Conservation (phyloP, 176 grass and related monocot species). For the Ananas comosus region DNA sequence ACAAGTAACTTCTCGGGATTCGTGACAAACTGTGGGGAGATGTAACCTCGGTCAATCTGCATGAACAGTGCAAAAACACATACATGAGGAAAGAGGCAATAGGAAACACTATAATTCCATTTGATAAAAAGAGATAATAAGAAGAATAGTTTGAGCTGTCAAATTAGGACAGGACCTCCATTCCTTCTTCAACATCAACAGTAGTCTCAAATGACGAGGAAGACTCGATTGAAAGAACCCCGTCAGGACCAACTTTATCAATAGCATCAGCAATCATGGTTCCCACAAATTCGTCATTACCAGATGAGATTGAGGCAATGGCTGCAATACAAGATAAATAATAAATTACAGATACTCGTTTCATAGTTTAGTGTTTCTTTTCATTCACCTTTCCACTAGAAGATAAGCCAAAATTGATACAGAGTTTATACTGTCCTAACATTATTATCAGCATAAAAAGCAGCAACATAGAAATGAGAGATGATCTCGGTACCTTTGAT, state of each 20-base stretch:
- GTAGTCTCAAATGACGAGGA: conserved; percentile 92
- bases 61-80: background rate
- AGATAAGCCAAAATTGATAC: background rate
- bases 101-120: background rate
- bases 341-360: background rate
- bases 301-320: conserved; percentile 71
- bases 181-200: conserved; percentile 93
- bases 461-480: background rate
- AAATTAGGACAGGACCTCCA: conserved; percentile 46
- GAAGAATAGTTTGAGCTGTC: background rate
- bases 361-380: background rate
- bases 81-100: background rate
- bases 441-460: background rate
- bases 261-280: conserved; percentile 87
- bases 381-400: background rate
- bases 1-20: conserved; percentile 83
- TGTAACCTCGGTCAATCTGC: conserved; percentile 81
- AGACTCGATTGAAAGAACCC: conserved; percentile 84
- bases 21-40: conserved; percentile 90
- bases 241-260: conserved; percentile 84
- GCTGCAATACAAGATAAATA: conserved; percentile 34
- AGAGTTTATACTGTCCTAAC: background rate
- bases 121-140: background rate
- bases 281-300: conserved; percentile 81
- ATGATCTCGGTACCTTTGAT: conserved; percentile 50